These are phyloP conservation scores for Monsonia emarginata DNA, from an alignment of 441 rosid species.

Conservation along the genomic window DNA sequence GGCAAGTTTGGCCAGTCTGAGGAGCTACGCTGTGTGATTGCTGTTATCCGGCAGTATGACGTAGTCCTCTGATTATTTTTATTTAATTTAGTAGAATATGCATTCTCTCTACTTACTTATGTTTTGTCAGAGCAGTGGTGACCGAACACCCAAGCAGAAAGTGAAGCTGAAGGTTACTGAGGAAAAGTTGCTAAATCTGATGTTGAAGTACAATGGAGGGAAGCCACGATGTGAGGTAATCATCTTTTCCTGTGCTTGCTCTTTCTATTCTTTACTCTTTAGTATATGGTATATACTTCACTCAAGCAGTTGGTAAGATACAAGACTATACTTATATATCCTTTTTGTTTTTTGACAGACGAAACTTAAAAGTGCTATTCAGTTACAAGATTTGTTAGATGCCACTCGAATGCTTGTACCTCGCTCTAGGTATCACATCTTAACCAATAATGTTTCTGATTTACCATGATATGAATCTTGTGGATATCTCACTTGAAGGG, in stretches of 20 bases:
- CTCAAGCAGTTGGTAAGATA: neutral
- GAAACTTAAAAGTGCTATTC: slow-evolving; percentile 94
- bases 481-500: no score
- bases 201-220: slow-evolving; percentile 98
- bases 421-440: slow-evolving; percentile 60
- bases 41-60: slow-evolving; percentile 90
- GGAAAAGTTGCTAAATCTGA: slow-evolving; percentile 83
- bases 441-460: slow-evolving; percentile 1
- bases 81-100: slow-evolving; percentile 1
- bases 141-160: slow-evolving; percentile 99
- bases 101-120: slow-evolving; percentile 17
- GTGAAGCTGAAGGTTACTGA: slow-evolving; percentile 98
- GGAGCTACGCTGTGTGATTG: slow-evolving; percentile 98
- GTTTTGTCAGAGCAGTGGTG: slow-evolving; percentile 58
- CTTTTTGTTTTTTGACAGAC: slow-evolving; percentile 44
- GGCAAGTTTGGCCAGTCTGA: slow-evolving; percentile 94
- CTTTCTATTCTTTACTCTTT: neutral
- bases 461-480: slow-evolving; percentile 2
- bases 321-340: neutral
- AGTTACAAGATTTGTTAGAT: slow-evolving; percentile 95
- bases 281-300: neutral
- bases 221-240: slow-evolving; percentile 89
- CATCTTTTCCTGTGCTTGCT: slow-evolving; percentile 12
- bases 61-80: slow-evolving; percentile 6
- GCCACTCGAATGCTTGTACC: slow-evolving; percentile 97